These are phyloP conservation scores for Micractinium sp. DNA, from an alignment of 139 green algal species.

Conservation along the genomic window DNA sequence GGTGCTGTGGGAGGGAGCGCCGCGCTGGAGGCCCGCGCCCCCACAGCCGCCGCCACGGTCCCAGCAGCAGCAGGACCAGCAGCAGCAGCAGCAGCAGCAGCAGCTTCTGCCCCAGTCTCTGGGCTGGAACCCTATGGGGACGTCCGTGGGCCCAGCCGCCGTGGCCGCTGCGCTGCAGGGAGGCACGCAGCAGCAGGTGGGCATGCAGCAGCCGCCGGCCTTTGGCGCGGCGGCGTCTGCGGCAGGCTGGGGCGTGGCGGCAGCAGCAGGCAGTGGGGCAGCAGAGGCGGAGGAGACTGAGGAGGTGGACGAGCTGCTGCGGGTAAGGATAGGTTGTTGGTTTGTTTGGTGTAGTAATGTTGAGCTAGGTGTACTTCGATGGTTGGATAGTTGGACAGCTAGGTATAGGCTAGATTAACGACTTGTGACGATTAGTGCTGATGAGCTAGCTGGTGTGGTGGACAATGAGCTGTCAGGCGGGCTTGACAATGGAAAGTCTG, in stretches of 20 bases:
- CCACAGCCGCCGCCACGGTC: not conserved
- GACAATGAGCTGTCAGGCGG: too few relatives aligned
- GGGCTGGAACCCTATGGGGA: not conserved
- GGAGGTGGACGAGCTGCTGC: not conserved
- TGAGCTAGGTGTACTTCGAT: too few relatives aligned
- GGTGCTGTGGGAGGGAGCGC: conserved; percentile 13
- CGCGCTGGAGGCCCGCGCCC: not conserved
- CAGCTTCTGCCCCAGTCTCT: not conserved
- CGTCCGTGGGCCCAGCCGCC: not conserved
- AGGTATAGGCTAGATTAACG: too few relatives aligned
- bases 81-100: not conserved
- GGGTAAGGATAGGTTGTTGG: not conserved
- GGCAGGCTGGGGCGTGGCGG: not conserved
- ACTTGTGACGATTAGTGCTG: too few relatives aligned
- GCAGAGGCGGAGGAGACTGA: not conserved
- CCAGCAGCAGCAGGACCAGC: not conserved
- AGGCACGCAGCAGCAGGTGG: not conserved
- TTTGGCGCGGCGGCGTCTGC: not conserved
- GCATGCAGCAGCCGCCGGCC: not conserved
- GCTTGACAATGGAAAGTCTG: too few relatives aligned
- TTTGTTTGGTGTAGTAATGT: too few relatives aligned
- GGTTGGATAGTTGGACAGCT: too few relatives aligned
- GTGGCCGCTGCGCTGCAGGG: not conserved
- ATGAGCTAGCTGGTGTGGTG: too few relatives aligned
- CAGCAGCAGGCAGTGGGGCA: not conserved